Base-by-base conservation (phyloP, 2,329 filamentous ascomycete genomes). In the Lecanosticta acicola region DNA sequence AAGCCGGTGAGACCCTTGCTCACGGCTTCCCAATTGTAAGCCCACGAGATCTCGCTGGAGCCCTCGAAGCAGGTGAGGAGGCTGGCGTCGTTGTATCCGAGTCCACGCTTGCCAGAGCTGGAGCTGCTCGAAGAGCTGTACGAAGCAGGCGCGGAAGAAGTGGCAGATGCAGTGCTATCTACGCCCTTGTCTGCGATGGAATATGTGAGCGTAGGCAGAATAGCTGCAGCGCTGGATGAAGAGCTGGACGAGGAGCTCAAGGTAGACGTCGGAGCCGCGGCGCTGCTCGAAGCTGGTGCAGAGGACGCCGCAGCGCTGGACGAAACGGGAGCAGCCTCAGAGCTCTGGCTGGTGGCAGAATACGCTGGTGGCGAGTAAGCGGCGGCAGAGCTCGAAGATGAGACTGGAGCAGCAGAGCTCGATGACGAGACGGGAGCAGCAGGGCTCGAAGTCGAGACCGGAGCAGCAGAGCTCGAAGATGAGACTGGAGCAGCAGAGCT, bases 21-120 rank as follows among this genome's bases (percentile, higher is more conserved):
- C 39, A 70, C 58, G 38, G 74, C 72, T 36, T 68, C 80, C 84
- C 84, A 87, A 76, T 85, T 85, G 74, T 84, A 85, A 39, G 68
- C 75, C 79, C 83, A 87, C 33, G 68, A 66, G 59, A 78, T 72
- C 48, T 75, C 61, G 33, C 66, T 65, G 40, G 64, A 61, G 38
- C 55, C 58, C 38, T 68, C 59, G 63, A 86, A 81, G 52, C 66
- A 58, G 44, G 70, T 66, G 62, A 76, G 74, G 29, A 83, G 69
- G 20, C 55, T 57, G 45, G 72, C 72, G 78, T 69, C 35, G 18
- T 37, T 37, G 35, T 18, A 66, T 86, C 85, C 76, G 82, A 87
- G 41, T 78, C 78, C 40, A 86, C 66, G 66, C 84, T 84, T 62
- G 82, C 81, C 78, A 85, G 84, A 58, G 65, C 63, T 43, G 61